Percentiles rank a stretch among this genome's conserved stretches.
These are phyloP conservation scores for Metschnikowia corniflorae DNA, from an alignment of 805 yeast genomes.

Conservation along the genomic window DNA sequence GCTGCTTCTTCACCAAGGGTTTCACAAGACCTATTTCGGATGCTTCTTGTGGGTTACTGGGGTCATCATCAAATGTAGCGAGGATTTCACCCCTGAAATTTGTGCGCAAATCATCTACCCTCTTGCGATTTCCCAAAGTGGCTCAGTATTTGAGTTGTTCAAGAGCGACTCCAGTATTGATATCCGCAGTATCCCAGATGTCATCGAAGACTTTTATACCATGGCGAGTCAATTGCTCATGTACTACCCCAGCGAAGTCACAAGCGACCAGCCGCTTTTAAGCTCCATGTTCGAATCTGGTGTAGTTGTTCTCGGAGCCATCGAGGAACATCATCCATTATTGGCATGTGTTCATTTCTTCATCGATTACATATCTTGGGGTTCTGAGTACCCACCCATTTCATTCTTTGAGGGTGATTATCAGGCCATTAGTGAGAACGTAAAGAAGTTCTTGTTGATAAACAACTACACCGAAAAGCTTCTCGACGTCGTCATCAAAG, in stretches of 20 bases:
- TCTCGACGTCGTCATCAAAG: conserved; percentile 51
- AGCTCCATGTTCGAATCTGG: conserved; percentile 57
- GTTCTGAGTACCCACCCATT: conserved; percentile 74
- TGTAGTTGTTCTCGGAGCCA: conserved; percentile 43
- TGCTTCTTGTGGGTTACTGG: conserved; percentile 92
- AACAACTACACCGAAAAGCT: conserved; percentile 56
- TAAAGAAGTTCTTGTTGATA: conserved; percentile 42
- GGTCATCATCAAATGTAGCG: conserved; percentile 50
- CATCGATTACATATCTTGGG: conserved; percentile 83
- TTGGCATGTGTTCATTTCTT: conserved; percentile 68
- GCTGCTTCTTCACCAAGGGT: conserved; percentile 64
- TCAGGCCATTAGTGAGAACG: conserved; percentile 51
- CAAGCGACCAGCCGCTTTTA: conserved; percentile 44
- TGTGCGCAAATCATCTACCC: conserved; percentile 64
- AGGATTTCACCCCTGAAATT: conserved; percentile 60
- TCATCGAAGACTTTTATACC: conserved; percentile 82
- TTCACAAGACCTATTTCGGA: conserved; percentile 65
- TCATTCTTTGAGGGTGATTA: conserved; percentile 48
- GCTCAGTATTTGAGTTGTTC: conserved; percentile 49
- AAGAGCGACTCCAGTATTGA: conserved; percentile 21
- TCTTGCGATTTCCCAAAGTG: conserved; percentile 66
- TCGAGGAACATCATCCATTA: conserved; percentile 71
- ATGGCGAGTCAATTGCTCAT: conserved; percentile 74
- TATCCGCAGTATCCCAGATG: conserved; percentile 52
- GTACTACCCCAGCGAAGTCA: conserved; percentile 61